Conservation (phyloP, 129 eudicot genomes). For the Centaurea solstitialis region DNA sequence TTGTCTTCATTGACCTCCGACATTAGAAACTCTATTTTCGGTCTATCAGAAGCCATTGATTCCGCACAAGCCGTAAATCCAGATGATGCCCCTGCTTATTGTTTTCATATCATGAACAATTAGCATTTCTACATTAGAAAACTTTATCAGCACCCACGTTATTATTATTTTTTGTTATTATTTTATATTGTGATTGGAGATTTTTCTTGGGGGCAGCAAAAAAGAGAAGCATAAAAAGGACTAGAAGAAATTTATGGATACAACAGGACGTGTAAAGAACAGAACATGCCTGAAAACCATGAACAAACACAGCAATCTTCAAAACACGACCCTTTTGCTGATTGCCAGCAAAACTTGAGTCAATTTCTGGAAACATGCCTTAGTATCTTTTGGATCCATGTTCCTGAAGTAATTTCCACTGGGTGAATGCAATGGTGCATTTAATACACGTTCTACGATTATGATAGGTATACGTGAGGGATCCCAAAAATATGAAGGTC, state of each 20-base stretch:
- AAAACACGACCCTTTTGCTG: constrained; percentile 64
- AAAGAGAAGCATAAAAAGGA: background rate
- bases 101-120: constrained; percentile 12
- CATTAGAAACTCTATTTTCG: constrained; percentile 88
- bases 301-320: constrained; percentile 93
- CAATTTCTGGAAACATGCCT: constrained; percentile 38
- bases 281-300: constrained; percentile 86
- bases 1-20: constrained; percentile 96
- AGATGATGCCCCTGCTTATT: constrained; percentile 90
- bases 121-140: constrained; percentile 1
- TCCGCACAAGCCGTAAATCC: constrained; percentile 91
- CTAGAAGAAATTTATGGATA: background rate
- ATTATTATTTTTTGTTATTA: too few relatives aligned
- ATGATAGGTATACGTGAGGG: constrained; percentile 90
- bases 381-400: constrained; percentile 50
- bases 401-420: constrained; percentile 69
- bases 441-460: constrained; percentile 79
- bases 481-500: constrained; percentile 94
- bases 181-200: background rate
- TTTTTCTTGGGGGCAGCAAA: background rate
- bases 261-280: background rate
- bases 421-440: constrained; percentile 69
- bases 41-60: constrained; percentile 99
- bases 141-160: too few relatives aligned
- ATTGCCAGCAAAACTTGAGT: constrained; percentile 42